phyloP scores from a whole-genome alignment of 345 rosid species.

The Eutrema japonicum region DNA sequence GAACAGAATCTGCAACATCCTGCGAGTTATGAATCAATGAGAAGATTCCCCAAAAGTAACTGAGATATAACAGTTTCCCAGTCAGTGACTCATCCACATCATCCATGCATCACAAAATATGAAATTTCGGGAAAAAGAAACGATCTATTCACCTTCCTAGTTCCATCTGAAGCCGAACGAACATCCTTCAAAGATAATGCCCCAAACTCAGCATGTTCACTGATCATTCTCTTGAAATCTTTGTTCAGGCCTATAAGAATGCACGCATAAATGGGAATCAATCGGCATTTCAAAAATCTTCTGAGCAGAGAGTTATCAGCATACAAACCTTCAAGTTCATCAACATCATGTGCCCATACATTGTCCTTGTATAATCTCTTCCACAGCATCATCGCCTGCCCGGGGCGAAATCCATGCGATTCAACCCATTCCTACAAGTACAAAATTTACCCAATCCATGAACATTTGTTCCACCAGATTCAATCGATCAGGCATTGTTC shows the following conservation, averaged over 20 bases:
- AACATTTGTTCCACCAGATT: neutral
- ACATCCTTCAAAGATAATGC: constrained; percentile 72
- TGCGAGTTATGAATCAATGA: constrained; percentile 72
- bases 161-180: constrained; percentile 78
- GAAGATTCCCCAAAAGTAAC: constrained; percentile 44
- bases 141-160: constrained; percentile 68
- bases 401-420: constrained; percentile 82
- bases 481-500: neutral
- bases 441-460: neutral
- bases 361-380: constrained; percentile 80
- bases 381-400: constrained; percentile 97
- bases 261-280: neutral
- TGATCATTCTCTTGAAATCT: constrained; percentile 78
- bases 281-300: neutral
- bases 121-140: neutral
- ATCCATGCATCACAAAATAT: neutral
- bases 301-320: neutral
- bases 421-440: constrained; percentile 76
- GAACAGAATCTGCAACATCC: constrained; percentile 92
- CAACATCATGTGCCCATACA: constrained; percentile 66
- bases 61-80: neutral
- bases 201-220: constrained; percentile 64
- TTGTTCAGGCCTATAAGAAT: constrained; percentile 70
- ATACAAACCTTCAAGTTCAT: constrained; percentile 71
- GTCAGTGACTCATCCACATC: neutral